These are phyloP conservation scores for Candida cerambycidarum DNA, from an alignment of 805 yeast genomes.

Conservation along the genomic window DNA sequence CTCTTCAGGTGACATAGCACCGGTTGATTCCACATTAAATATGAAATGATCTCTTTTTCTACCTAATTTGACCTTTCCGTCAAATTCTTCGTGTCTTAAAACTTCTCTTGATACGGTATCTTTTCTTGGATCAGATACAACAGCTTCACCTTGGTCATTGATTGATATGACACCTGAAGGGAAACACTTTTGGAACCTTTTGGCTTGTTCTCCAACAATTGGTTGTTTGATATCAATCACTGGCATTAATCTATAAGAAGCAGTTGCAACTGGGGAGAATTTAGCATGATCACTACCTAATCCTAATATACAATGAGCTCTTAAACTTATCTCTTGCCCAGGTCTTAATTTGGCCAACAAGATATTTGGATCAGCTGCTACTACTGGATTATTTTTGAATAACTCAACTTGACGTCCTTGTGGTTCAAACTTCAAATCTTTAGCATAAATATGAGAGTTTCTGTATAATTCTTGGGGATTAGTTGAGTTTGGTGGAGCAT, in stretches of 20 bases:
- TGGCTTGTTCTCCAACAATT: slow-evolving; percentile 74
- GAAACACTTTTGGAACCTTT: slow-evolving; percentile 83
- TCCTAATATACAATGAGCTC: slow-evolving; percentile 90
- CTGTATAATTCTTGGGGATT: slow-evolving; percentile 82
- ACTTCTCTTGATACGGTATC: slow-evolving; percentile 98
- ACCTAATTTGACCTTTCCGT: slow-evolving; percentile 86
- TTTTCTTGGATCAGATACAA: slow-evolving; percentile 83
- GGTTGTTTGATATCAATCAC: slow-evolving; percentile 74
- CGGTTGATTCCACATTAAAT: slow-evolving; percentile 91
- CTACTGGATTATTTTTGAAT: slow-evolving; percentile 66
- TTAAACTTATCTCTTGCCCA: slow-evolving; percentile 89
- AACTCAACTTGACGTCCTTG: slow-evolving; percentile 80
- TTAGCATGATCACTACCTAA: slow-evolving; percentile 95
- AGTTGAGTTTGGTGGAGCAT: slow-evolving; percentile 73
- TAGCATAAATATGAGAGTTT: slow-evolving; percentile 86
- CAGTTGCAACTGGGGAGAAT: slow-evolving; percentile 95
- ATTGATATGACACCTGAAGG: slow-evolving; percentile 85
- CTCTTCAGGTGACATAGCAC: slow-evolving; percentile 97
- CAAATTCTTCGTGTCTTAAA: slow-evolving; percentile 86
- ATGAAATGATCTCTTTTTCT: slow-evolving; percentile 91
- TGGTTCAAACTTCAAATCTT: slow-evolving; percentile 86
- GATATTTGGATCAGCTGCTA: slow-evolving; percentile 84
- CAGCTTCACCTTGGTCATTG: slow-evolving; percentile 69
- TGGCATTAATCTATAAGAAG: slow-evolving; percentile 91
- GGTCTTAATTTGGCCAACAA: slow-evolving; percentile 91